phyloP scores from a whole-genome alignment of 495 filamentous ascomycete species.

The Durotheca rogersii region DNA sequence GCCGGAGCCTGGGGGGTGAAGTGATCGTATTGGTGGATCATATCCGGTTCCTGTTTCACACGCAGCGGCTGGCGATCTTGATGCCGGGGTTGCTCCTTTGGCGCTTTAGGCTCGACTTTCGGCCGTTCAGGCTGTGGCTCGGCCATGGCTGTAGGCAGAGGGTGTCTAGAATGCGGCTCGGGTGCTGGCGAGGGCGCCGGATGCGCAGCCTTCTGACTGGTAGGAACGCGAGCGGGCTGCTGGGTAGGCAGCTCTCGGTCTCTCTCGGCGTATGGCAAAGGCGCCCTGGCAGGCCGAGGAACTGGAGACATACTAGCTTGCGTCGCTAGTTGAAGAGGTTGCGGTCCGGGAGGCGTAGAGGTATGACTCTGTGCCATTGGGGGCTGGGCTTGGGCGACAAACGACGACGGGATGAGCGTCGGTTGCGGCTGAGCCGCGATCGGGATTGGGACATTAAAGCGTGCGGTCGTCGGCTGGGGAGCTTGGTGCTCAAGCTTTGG shows the following conservation, averaged over 20 bases:
- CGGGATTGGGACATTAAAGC: slow-evolving; percentile 49
- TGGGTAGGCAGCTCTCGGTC: slow-evolving; percentile 32
- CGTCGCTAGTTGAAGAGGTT: slow-evolving; percentile 31
- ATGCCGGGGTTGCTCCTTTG: slow-evolving; percentile 30
- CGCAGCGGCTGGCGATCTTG: slow-evolving; percentile 37
- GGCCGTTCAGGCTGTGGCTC: slow-evolving; percentile 34
- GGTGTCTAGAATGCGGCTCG: slow-evolving; percentile 32
- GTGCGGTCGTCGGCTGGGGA: slow-evolving; percentile 34
- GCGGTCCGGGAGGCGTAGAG: slow-evolving; percentile 29
- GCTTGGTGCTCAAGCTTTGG: slow-evolving; percentile 47
- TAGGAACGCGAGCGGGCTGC: slow-evolving; percentile 24
- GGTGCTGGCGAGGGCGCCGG: slow-evolving; percentile 24
- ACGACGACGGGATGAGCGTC: slow-evolving; percentile 26
- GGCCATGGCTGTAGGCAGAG: slow-evolving; percentile 30
- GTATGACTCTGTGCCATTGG: slow-evolving; percentile 25
- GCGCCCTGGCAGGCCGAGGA: slow-evolving; percentile 40
- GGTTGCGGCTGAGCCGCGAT: slow-evolving; percentile 39
- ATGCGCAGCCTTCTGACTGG: slow-evolving; percentile 28
- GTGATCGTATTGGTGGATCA: slow-evolving; percentile 37
- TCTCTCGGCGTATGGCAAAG: slow-evolving; percentile 32
- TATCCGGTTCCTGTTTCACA: slow-evolving; percentile 50
- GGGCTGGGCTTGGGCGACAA: slow-evolving; percentile 26
- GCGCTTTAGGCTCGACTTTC: slow-evolving; percentile 27
- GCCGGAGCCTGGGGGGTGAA: slow-evolving; percentile 28
- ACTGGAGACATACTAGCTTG: slow-evolving; percentile 45